Base-by-base conservation (phyloP, 768 basidiomycete genomes). In the Boletus pseudo-olivaceus region DNA sequence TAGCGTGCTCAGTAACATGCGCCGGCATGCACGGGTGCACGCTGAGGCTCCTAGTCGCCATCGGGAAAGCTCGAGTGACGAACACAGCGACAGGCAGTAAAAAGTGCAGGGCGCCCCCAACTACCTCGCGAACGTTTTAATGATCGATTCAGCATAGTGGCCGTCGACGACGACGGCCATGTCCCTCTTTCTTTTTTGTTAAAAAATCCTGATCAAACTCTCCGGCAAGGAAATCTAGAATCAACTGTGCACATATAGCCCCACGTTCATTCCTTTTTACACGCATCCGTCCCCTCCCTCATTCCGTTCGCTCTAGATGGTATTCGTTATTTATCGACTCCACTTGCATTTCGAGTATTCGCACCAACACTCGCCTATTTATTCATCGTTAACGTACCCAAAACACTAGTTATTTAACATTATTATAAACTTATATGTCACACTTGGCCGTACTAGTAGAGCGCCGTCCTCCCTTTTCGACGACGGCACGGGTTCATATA, bases 1-100 rank as follows among this genome's bases (percentile, higher is more conserved):
- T 71, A 90, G 88, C 64, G 90, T 91, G 47, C 82, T 90, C 65
- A 90, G 88, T 70, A 92, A 92, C 74, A 92, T 92, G 90, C 85
- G 90, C 57, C 78, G 90, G 53, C 90, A 92, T 68, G 83, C 88
- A 55, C 84, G 89, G 51, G 84, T 87, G 12, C 89, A 91, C 65
- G 74, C 71, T 27, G 76, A 72, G 37, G 55, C 55, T 41, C 50
- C 52, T 3, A 61, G 48, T 47, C 68, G 67, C 53, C 72, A 73
- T 45, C 69, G 70, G 51, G 79, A 78, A 47, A 61, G 66, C 20
- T 74, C 73, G 19, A 75, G 74, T 54, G 79, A 79, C 49, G 82
- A 82, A 44, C 75, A 73, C 33, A 75, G 73, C 55, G 77, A 78
- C 27, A 63, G 61, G 51, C 62, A 67, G 58, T 68, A 62, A 38